Percentiles rank a stretch among this genome's conserved stretches.
Conservation (phyloP, 2,329 filamentous ascomycete species). For the Pezicula rhizophila region DNA sequence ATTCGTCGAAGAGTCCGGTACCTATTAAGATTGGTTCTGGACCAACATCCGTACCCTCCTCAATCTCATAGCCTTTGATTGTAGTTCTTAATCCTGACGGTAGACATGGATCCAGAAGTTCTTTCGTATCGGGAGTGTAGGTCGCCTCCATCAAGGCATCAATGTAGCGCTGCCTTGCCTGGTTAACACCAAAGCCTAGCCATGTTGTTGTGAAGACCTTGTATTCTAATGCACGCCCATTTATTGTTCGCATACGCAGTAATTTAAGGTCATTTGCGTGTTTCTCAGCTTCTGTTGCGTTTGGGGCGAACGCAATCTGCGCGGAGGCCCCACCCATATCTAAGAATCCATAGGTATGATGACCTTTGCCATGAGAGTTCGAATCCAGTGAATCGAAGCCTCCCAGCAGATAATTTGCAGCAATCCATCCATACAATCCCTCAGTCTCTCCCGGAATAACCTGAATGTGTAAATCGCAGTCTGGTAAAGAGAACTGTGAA, state of each 20-base stretch:
- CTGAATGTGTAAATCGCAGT: conserved; percentile 84
- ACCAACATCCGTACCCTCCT: conserved; percentile 29
- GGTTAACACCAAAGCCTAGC: conserved; percentile 95
- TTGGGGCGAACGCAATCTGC: conserved; percentile 96
- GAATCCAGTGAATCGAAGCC: conserved; percentile 74
- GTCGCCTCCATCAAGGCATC: conserved; percentile 65
- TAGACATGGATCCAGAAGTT: conserved; percentile 86
- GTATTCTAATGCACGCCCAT: conserved; percentile 74
- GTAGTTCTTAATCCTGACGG: conserved; percentile 71
- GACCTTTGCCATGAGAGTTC: conserved; percentile 76
- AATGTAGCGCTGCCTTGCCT: conserved; percentile 83
- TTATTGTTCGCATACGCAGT: conserved; percentile 74
- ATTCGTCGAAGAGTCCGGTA: conserved; percentile 83
- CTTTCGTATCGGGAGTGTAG: conserved; percentile 47
- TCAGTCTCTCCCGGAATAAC: conserved; percentile 95
- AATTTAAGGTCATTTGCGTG: conserved; percentile 87
- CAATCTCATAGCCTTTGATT: conserved; percentile 56
- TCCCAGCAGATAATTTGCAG: conserved; percentile 89
- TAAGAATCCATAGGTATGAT: conserved; percentile 93
- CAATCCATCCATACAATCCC: conserved; percentile 94
- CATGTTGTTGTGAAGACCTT: conserved; percentile 93
- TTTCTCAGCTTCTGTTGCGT: conserved; percentile 80
- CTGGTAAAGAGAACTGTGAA: conserved; percentile 79
- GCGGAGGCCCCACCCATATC: conserved; percentile 98
- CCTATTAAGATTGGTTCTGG: conserved; percentile 60